Evolutionary conservation across 2,329 filamentous ascomycete genomes (phyloP), one percentile per base, ranked within the genome.

Genomic region (Tolypocladium ophioglossoides): DNA sequence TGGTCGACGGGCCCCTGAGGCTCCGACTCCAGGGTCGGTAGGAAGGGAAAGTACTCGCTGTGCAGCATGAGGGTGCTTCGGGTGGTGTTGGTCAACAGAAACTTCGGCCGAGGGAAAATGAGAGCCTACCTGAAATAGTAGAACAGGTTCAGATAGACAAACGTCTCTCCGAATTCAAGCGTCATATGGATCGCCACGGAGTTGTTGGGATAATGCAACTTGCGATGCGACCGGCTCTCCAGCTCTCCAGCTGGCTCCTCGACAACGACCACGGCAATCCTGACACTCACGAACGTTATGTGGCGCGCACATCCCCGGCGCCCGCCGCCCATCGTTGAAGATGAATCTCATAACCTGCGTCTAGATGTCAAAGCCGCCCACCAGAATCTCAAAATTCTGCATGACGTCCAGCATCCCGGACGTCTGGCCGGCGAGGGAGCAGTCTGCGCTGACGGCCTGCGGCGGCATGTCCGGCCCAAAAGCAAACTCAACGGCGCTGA

Each of bases 331-430:
- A 44, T 74, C 72, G 24, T 70, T 72, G 27, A 73, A 69, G 4
- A 75, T 65, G 39, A 71, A 75, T 0, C 68, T 66, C 62, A 74
- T 68, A 0, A 75, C 65, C 11, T 70, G 63, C 0, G 70, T 65
- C 59, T 72, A 75, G 3, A 76, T 74, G 27, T 75, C 72, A 38
- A 76, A 72, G 0, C 74, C 73, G n/a, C 65, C 61, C 0, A 72
- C 69, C 2, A 75, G 63, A 0, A 73, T 69, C 53, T 70, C 68
- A 30, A 64, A 66, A 34, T 64, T 62, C 20, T 60, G 63, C 1
- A 63, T 64, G 0, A 65, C 58, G 34, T 66, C 61, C 16, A 66
- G 57, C 22, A 58, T 56, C 4, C 59, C 62, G 1, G 53, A 53
- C 30, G 54, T 30, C 24, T 56, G 34, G 24, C 50, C n/a, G 41